Evolutionary conservation across 2,329 filamentous ascomycete genomes (phyloP).

Genomic region (Graphium sp.): DNA sequence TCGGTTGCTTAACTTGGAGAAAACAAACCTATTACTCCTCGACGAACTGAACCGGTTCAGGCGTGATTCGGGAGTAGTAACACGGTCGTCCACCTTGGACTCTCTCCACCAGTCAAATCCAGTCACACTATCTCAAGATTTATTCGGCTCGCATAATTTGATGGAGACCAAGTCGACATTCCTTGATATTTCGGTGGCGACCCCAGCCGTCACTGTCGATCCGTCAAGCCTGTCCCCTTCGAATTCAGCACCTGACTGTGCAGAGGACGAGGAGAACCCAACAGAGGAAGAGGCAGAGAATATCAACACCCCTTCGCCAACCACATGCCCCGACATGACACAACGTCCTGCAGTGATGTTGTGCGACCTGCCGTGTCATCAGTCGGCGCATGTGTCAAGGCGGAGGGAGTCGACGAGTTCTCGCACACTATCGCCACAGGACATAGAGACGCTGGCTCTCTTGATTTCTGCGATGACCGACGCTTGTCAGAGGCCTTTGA

Average conservation of each 20-base stretch:
- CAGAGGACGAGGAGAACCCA: not conserved
- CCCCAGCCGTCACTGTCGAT: slow-evolving; percentile 33
- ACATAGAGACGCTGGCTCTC: slow-evolving; percentile 43
- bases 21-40: slow-evolving; percentile 27
- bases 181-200: no score
- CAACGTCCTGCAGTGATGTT: slow-evolving; percentile 99
- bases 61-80: slow-evolving; percentile 21
- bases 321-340: slow-evolving; percentile 85
- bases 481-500: slow-evolving; percentile 50
- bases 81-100: slow-evolving; percentile 22
- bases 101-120: slow-evolving; percentile 23
- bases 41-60: slow-evolving; percentile 32
- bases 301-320: slow-evolving; percentile 3
- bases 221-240: slow-evolving; percentile 44
- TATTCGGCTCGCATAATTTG: slow-evolving; percentile 37
- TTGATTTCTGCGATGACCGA: slow-evolving; percentile 56
- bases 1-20: slow-evolving; percentile 42
- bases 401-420: slow-evolving; percentile 23
- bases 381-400: slow-evolving; percentile 51
- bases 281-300: slow-evolving; percentile 7
- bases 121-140: slow-evolving; percentile 39
- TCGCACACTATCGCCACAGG: slow-evolving; percentile 2
- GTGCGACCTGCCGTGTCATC: slow-evolving; percentile 99
- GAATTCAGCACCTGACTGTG: slow-evolving; percentile 11
- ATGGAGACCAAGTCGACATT: slow-evolving; percentile 16